These are phyloP conservation scores for Populus davidiana DNA, from an alignment of 345 rosid species.

Conservation along the genomic window DNA sequence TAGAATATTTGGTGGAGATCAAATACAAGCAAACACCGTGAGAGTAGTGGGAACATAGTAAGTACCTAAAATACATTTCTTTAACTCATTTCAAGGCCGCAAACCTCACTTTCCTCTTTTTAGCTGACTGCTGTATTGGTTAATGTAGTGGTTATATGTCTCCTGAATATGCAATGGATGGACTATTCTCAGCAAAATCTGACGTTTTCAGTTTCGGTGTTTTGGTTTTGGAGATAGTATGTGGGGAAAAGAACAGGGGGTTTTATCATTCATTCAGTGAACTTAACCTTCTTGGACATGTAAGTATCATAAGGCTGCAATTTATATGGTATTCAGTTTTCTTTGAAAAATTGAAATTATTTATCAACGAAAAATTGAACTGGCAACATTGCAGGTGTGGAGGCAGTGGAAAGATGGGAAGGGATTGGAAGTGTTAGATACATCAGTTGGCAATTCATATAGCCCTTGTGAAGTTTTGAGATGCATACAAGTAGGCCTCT, in stretches of 20 bases:
- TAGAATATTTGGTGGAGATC: constrained; percentile 66
- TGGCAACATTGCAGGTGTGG: constrained; percentile 46
- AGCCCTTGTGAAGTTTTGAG: constrained; percentile 46
- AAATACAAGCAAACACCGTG: constrained; percentile 53
- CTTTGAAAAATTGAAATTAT: background rate
- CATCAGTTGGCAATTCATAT: constrained; percentile 33
- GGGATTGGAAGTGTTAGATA: constrained; percentile 47
- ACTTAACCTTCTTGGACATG: constrained; percentile 73
- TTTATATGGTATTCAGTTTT: background rate
- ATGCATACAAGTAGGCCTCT: constrained; percentile 75
- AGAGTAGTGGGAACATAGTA: constrained; percentile 84
- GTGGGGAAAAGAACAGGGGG: constrained; percentile 64
- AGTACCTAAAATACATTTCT: constrained; percentile 17
- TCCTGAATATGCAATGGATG: constrained; percentile 84
- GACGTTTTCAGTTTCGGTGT: constrained; percentile 80
- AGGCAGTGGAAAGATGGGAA: constrained; percentile 60
- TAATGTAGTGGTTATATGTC: constrained; percentile 71
- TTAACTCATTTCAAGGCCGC: background rate
- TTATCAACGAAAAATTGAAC: background rate
- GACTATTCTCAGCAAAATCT: constrained; percentile 60
- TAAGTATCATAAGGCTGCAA: constrained; percentile 28
- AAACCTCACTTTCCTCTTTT: background rate
- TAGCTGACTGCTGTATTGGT: background rate
- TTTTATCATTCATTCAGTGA: constrained; percentile 56
- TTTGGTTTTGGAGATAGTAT: constrained; percentile 59